Percentiles rank a stretch among this genome's conserved stretches.
These are phyloP conservation scores for Corylus heterophylla DNA, from an alignment of 306 rosid species.

Conservation along the genomic window DNA sequence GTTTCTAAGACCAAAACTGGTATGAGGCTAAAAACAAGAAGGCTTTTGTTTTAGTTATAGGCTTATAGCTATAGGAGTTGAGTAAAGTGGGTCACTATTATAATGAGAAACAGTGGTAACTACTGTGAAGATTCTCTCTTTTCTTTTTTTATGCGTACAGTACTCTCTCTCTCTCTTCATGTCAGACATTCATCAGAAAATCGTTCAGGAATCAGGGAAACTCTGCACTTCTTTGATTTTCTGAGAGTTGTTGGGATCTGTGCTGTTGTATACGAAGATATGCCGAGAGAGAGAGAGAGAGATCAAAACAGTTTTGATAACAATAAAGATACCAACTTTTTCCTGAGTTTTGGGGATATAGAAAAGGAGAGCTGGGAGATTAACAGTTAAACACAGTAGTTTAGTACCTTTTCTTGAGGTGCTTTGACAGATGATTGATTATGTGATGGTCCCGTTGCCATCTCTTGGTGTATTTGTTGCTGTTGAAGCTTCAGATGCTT, in stretches of 20 bases:
- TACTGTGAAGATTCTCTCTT: conserved; percentile 74
- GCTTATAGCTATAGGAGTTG: conserved; percentile 8
- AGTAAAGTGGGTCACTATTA: conserved; percentile 42
- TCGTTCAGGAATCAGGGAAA: conserved; percentile 76
- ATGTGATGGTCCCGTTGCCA: conserved; percentile 50
- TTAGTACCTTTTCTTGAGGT: conserved; percentile 67
- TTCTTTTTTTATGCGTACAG: conserved; percentile 33
- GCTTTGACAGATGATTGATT: conserved; percentile 64
- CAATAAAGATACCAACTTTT: conserved; percentile 47
- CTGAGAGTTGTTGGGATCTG: conserved; percentile 84
- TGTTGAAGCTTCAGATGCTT: conserved; percentile 41
- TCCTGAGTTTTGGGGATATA: conserved; percentile 45
- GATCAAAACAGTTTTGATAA: conserved; percentile 37
- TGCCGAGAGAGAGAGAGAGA: conserved; percentile 24
- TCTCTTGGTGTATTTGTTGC: conserved; percentile 44
- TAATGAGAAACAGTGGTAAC: conserved; percentile 41
- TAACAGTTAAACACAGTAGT: conserved; percentile 28
- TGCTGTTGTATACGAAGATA: conserved; percentile 47
- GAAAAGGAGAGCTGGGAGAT: conserved; percentile 37
- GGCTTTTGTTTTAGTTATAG: conserved; percentile 19
- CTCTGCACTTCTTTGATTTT: conserved; percentile 63
- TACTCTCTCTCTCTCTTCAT: conserved; percentile 32
- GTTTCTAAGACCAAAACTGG: neutral
- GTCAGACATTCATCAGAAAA: conserved; percentile 73
- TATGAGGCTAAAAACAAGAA: neutral